A percentile compares a stretch with the other conserved stretches of the same genome.
Conservation (phyloP, 257 asterid species). For the Nicotiana benthamiana region DNA sequence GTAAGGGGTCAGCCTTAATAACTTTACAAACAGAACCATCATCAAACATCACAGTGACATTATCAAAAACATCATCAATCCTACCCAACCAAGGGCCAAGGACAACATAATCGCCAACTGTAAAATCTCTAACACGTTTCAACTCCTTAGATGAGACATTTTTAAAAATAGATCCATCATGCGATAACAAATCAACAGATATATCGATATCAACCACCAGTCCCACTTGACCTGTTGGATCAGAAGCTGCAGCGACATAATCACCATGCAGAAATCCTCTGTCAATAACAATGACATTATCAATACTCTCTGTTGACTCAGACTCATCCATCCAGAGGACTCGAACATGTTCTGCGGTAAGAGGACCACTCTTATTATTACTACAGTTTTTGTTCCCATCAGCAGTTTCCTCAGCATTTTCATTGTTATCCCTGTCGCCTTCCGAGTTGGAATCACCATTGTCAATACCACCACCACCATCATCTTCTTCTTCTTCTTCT, state of each 20-base stretch:
- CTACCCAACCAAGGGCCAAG: constrained; percentile 99
- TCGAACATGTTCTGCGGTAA: constrained; percentile 71
- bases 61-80: constrained; percentile 82
- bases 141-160: constrained; percentile 54
- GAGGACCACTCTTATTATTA: constrained; percentile 40
- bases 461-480: constrained; percentile 18
- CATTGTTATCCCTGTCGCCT: constrained; percentile 24
- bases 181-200: constrained; percentile 55
- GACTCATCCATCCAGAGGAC: constrained; percentile 85
- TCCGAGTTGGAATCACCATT: constrained; percentile 34
- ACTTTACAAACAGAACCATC: constrained; percentile 96
- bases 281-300: constrained; percentile 62
- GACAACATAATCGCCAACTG: constrained; percentile 86
- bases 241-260: constrained; percentile 82
- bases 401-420: constrained; percentile 29
- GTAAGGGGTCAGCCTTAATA: constrained; percentile 78
- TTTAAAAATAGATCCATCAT: constrained; percentile 50
- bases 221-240: constrained; percentile 93
- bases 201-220: constrained; percentile 75
- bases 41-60: constrained; percentile 84
- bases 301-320: constrained; percentile 50
- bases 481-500: constrained; percentile 50
- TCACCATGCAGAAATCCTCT: constrained; percentile 94
- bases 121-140: constrained; percentile 72
- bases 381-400: constrained; percentile 27